These are phyloP conservation scores for Triticum aestivum DNA, from an alignment of 176 grass and related monocot species.

Conservation along the genomic window DNA sequence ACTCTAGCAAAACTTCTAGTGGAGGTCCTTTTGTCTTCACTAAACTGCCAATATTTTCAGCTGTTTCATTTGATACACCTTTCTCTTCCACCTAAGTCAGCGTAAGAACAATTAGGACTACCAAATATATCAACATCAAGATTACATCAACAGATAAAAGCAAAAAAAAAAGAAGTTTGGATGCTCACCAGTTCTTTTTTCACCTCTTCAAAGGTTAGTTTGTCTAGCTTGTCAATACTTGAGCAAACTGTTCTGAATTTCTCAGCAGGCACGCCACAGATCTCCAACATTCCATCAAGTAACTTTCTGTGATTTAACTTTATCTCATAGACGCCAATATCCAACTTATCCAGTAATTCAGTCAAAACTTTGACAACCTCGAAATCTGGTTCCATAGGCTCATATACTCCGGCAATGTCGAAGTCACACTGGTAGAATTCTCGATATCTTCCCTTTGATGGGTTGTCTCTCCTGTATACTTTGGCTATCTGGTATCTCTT, in stretches of 20 bases:
- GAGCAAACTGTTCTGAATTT: conserved; percentile 99
- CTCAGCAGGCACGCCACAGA: conserved; percentile 88
- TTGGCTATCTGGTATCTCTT: conserved; percentile 98
- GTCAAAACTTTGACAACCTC: conserved; percentile 92
- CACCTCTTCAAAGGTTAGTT: conserved; percentile 86
- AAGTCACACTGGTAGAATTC: conserved; percentile 99
- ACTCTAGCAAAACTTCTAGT: conserved; percentile 68
- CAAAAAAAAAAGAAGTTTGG: neutral
- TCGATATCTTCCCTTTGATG: conserved; percentile 90
- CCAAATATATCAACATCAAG: neutral
- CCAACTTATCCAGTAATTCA: conserved; percentile 80
- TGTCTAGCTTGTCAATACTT: conserved; percentile 96
- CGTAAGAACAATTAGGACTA: neutral
- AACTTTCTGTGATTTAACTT: conserved; percentile 95
- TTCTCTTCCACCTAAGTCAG: conserved; percentile 82
- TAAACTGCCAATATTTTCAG: conserved; percentile 78
- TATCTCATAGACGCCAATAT: conserved; percentile 91
- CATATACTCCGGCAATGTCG: conserved; percentile 86
- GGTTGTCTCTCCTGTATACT: conserved; percentile 98
- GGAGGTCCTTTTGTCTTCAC: conserved; percentile 79
- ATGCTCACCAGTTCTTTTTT: conserved; percentile 88
- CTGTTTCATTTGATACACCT: conserved; percentile 81
- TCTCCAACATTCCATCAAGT: conserved; percentile 95
- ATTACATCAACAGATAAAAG: conserved; percentile 6
- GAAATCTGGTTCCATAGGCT: conserved; percentile 89